Percentiles rank a stretch among this genome's conserved stretches.
phyloP scores from a whole-genome alignment of 208 protist species.

The Wallacemonas rigidus region DNA sequence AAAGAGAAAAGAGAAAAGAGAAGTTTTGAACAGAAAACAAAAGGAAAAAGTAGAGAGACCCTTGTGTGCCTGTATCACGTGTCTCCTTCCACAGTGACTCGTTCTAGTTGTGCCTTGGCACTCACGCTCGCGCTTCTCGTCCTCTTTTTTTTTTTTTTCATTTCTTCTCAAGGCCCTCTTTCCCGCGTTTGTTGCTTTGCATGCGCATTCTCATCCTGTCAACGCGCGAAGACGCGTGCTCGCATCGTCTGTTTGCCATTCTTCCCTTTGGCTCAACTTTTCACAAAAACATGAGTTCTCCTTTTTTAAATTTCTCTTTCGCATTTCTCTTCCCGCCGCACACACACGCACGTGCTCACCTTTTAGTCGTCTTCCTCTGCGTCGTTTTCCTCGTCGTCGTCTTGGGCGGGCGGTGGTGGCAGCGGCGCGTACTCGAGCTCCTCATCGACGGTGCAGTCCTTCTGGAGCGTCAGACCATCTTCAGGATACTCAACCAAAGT shows the following conservation, averaged over 20 bases:
- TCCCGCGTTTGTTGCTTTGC: too few relatives aligned
- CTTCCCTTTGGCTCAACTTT: too few relatives aligned
- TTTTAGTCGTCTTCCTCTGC: slow-evolving; percentile 47
- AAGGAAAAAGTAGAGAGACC: slow-evolving; percentile 7
- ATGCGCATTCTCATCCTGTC: too few relatives aligned
- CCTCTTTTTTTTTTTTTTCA: neutral
- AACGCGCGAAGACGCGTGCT: too few relatives aligned
- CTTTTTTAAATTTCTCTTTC: too few relatives aligned
- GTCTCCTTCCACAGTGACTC: too few relatives aligned
- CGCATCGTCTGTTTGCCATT: too few relatives aligned
- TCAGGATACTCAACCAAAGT: slow-evolving; percentile 76
- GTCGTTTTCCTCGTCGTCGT: slow-evolving; percentile 75
- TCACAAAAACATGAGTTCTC: too few relatives aligned
- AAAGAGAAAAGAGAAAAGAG: slow-evolving; percentile 2
- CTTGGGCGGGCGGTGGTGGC: slow-evolving; percentile 48
- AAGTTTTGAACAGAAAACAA: slow-evolving; percentile 14
- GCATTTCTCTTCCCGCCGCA: too few relatives aligned
- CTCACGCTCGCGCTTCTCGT: too few relatives aligned
- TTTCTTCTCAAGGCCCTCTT: neutral
- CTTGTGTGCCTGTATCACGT: neutral
- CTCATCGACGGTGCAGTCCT: slow-evolving; percentile 86
- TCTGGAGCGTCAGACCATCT: slow-evolving; percentile 68
- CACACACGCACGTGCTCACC: neutral
- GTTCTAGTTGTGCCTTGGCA: too few relatives aligned
- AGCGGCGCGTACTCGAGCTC: slow-evolving; percentile 84